Evolutionary conservation across 176 grass and related monocot genomes (phyloP), one percentile per base, ranked within the genome.

Genomic region (Eragrostis nindensis): DNA sequence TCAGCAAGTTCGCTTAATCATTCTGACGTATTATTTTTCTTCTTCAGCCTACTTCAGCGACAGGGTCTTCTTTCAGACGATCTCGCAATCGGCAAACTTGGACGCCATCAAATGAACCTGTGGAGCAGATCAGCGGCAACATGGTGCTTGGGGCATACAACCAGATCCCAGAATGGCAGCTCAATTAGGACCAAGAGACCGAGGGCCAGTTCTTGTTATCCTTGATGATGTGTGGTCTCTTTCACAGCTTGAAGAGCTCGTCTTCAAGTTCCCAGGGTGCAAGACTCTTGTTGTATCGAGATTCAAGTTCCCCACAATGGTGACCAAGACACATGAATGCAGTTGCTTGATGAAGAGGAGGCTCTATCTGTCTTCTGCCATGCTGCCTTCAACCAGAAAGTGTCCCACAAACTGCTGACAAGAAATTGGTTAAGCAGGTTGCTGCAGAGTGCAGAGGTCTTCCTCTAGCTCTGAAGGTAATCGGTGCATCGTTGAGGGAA

Each of bases 201-300:
- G 73, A 76, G 90, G 88, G 11, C 92, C 90, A n/a, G 71, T 95
- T 62, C 96, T 99, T 68, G 57, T 99, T 50, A 88, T 99, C 18
- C 85, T 99, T 17, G 96, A 99, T 75, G 96, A 99, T 78, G 91
- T 99, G 17, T 99, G 96, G 92, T 89, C 93, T 80, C 89, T 84
- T 45, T 68, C 90, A 52, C 80, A 95, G 82, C 88, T 99, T 1
- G 96, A 99, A 81, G 81, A 95, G 43, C 91, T 99, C 6, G 71
- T 92, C 44, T 91, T 99, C 65, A 90, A 88, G 83, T 84, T 99
- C 84, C 93, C 96, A 55, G 90, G 86, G 41, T 95, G 86, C 82
- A 91, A 90, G 80, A 91, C 84, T 21, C 90, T 99, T 60, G 93
- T 99, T 0, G 85, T 99, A 47, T 99, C 96, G 9, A 95, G 96